phyloP scores from a whole-genome alignment of 768 basidiomycete species.

The Mycena metata region DNA sequence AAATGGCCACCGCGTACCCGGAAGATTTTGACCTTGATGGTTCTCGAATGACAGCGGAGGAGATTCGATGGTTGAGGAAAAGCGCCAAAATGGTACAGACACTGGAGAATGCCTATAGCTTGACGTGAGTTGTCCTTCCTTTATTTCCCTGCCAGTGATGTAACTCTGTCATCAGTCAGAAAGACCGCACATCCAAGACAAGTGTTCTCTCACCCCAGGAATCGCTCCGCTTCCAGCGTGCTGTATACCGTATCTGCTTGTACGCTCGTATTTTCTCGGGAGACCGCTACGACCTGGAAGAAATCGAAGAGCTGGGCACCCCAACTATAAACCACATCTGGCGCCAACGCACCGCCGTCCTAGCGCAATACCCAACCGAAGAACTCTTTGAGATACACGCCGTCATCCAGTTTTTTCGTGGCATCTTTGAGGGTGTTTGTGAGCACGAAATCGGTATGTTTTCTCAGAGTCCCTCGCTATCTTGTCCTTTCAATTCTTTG shows the following conservation, averaged over 20 bases:
- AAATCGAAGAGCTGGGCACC: not conserved
- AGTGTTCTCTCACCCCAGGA: conserved; percentile 41
- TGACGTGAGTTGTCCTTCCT: conserved; percentile 36
- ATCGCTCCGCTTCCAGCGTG: conserved; percentile 44
- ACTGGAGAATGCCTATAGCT: conserved; percentile 44
- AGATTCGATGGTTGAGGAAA: conserved; percentile 12
- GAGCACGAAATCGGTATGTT: not conserved
- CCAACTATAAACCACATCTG: not conserved
- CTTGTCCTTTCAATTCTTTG: not conserved
- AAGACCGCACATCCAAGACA: conserved; percentile 17
- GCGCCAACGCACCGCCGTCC: conserved; percentile 19
- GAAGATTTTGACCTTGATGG: conserved; percentile 3
- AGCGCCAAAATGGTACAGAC: conserved; percentile 25
- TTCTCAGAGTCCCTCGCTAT: not conserved
- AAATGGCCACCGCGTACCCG: conserved; percentile 10
- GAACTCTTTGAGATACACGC: conserved; percentile 20
- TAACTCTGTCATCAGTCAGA: not conserved
- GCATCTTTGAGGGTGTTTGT: not conserved
- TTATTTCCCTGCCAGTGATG: too few relatives aligned
- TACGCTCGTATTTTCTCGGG: not conserved
- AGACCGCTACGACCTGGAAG: not conserved
- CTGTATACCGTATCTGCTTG: conserved; percentile 35
- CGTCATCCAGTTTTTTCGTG: conserved; percentile 20
- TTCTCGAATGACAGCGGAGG: conserved; percentile 8
- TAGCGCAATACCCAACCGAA: conserved; percentile 15